Percentiles rank a stretch among this genome's conserved stretches.
phyloP scores from a whole-genome alignment of 2,329 filamentous ascomycete species.

The Zymoseptoria crescenta region DNA sequence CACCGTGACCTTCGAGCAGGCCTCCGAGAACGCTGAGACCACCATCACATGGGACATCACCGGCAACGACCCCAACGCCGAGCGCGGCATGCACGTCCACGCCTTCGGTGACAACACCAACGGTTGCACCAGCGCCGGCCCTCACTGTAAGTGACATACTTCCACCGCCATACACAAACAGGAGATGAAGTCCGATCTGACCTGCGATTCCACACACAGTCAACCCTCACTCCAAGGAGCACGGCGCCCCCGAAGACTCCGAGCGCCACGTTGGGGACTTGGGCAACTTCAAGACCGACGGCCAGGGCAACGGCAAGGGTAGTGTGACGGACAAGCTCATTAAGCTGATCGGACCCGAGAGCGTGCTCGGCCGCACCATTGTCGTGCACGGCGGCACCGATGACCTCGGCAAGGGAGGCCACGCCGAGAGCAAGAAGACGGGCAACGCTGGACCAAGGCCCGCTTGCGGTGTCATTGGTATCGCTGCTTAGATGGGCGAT shows the following conservation, averaged over 20 bases:
- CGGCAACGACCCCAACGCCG: slow-evolving; percentile 86
- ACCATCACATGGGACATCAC: slow-evolving; percentile 86
- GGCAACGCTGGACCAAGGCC: slow-evolving; percentile 90
- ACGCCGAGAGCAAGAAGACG: slow-evolving; percentile 96
- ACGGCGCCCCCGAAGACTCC: slow-evolving; percentile 77
- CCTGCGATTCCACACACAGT: slow-evolving; percentile 46
- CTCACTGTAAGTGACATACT: slow-evolving; percentile 66
- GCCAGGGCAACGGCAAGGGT: slow-evolving; percentile 81
- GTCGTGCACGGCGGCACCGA: slow-evolving; percentile 94
- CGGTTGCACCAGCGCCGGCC: slow-evolving; percentile 95
- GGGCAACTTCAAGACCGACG: slow-evolving; percentile 95
- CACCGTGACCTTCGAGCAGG: slow-evolving; percentile 92
- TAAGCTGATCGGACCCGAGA: slow-evolving; percentile 94
- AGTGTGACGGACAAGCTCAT: slow-evolving; percentile 70
- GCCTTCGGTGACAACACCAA: slow-evolving; percentile 99
- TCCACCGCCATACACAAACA: background rate
- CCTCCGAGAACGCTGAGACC: slow-evolving; percentile 70
- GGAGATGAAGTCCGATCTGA: background rate
- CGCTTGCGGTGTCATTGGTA: slow-evolving; percentile 64
- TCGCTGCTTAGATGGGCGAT: slow-evolving; percentile 22
- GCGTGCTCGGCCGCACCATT: slow-evolving; percentile 89
- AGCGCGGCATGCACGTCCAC: slow-evolving; percentile 98
- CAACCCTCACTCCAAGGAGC: slow-evolving; percentile 89
- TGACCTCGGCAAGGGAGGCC: slow-evolving; percentile 85
- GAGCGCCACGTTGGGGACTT: slow-evolving; percentile 93